Conservation (phyloP, 441 rosid genomes). For the Arabidopsis hybrid region DNA sequence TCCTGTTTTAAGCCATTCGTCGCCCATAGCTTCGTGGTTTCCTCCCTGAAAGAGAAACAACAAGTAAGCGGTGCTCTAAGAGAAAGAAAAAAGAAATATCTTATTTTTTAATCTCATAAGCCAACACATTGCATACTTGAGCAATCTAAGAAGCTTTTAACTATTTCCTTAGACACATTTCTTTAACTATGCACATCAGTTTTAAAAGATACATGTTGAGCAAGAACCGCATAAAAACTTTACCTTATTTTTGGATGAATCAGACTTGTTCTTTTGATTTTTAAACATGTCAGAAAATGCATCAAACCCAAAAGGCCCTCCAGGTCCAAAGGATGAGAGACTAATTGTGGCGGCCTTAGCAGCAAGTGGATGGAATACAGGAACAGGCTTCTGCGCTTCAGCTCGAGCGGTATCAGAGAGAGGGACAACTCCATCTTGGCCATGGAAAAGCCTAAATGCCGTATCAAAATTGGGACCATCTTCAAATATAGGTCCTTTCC, state of each 20-base stretch:
- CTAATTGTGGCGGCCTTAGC: slow-evolving; percentile 82
- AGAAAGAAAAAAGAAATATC: not conserved
- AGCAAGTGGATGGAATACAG: slow-evolving; percentile 72
- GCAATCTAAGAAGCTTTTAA: not conserved
- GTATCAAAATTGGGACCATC: slow-evolving; percentile 82
- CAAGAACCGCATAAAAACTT: not conserved
- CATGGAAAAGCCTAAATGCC: slow-evolving; percentile 80
- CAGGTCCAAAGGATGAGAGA: slow-evolving; percentile 76
- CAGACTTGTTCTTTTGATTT: slow-evolving; percentile 53
- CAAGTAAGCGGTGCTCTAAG: slow-evolving; percentile 28
- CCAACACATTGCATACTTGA: not conserved
- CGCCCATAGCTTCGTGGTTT: slow-evolving; percentile 62
- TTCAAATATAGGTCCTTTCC: slow-evolving; percentile 81
- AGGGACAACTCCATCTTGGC: slow-evolving; percentile 78
- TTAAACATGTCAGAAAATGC: slow-evolving; percentile 62
- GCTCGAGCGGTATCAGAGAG: slow-evolving; percentile 52
- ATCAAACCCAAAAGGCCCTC: slow-evolving; percentile 73
- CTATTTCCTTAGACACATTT: not conserved
- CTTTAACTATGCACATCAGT: not conserved
- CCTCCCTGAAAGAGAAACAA: slow-evolving; percentile 58
- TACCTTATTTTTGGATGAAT: slow-evolving; percentile 67
- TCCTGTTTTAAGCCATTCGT: slow-evolving; percentile 76
- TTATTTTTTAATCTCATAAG: not conserved
- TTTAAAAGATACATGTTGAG: not conserved
- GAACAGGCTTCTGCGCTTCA: slow-evolving; percentile 45